Conservation (phyloP, 2,329 filamentous ascomycete species). For the Diaporthe batatas region DNA sequence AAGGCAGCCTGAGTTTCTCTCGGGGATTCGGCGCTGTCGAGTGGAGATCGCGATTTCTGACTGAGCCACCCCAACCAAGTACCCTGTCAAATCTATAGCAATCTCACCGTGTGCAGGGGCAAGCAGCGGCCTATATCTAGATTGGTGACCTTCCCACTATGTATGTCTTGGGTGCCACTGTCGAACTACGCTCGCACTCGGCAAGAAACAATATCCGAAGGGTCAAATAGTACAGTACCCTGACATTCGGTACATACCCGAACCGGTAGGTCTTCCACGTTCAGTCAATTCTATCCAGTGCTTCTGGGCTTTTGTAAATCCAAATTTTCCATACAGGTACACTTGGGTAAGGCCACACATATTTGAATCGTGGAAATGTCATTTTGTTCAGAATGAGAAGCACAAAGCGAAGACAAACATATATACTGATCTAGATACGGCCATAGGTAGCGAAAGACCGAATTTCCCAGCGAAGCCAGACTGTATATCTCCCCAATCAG, state of each 20-base stretch:
- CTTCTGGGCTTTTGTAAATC: too few relatives aligned
- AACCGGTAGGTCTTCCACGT: neutral
- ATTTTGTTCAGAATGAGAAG: neutral
- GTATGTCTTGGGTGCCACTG: neutral
- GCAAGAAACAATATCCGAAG: neutral
- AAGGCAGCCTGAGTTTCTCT: neutral
- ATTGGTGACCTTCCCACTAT: neutral
- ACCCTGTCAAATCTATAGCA: neutral
- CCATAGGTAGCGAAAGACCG: neutral
- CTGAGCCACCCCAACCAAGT: neutral
- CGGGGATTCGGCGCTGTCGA: neutral
- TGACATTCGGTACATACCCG: neutral
- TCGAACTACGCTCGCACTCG: neutral
- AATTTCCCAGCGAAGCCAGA: neutral
- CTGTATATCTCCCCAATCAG: neutral
- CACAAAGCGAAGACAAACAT: too few relatives aligned
- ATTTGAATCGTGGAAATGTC: neutral
- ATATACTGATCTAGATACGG: too few relatives aligned
- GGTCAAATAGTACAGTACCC: neutral
- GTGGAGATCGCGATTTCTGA: neutral
- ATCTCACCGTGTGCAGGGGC: constrained; percentile 2
- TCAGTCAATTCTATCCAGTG: neutral
- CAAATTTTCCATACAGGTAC: neutral
- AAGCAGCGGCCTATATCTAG: neutral
- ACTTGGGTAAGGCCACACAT: neutral